Conservation (phyloP, 768 basidiomycete genomes). For the Lentinula raphanica region DNA sequence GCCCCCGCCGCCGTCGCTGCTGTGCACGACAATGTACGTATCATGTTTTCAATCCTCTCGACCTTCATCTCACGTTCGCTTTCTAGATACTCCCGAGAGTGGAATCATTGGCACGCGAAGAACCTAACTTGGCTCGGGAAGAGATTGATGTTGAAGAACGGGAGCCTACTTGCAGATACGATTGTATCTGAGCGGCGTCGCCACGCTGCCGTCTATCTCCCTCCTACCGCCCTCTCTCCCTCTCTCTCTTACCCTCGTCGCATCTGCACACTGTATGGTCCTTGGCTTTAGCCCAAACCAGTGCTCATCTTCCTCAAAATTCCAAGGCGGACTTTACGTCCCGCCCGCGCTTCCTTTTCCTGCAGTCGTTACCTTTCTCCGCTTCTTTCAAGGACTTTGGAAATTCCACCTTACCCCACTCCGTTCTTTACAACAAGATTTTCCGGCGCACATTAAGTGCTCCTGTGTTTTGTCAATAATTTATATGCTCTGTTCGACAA, state of each 20-base stretch:
- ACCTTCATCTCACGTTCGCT: not conserved
- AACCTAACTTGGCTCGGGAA: not conserved
- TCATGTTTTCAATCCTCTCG: not conserved
- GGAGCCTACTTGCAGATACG: slow-evolving; percentile 3
- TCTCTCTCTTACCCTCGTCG: not conserved
- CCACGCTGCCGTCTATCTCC: too few species aligned
- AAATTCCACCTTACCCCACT: not conserved
- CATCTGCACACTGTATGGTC: not conserved
- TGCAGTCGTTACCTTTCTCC: not conserved
- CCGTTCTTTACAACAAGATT: too few species aligned
- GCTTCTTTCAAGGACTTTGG: too few species aligned
- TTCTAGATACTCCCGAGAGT: not conserved
- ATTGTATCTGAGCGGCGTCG: not conserved
- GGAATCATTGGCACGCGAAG: not conserved
- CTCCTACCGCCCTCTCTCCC: not conserved
- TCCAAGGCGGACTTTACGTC: not conserved
- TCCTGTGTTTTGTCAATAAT: not conserved
- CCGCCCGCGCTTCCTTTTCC: not conserved
- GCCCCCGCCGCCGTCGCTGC: not conserved
- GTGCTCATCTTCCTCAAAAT: not conserved
- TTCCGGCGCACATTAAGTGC: too few species aligned
- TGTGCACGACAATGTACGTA: not conserved
- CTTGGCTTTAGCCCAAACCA: too few species aligned
- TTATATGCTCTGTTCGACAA: not conserved
- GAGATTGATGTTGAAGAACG: not conserved